Conservation (phyloP, 2,329 filamentous ascomycete species). For the Ceratocystis cubensis region DNA sequence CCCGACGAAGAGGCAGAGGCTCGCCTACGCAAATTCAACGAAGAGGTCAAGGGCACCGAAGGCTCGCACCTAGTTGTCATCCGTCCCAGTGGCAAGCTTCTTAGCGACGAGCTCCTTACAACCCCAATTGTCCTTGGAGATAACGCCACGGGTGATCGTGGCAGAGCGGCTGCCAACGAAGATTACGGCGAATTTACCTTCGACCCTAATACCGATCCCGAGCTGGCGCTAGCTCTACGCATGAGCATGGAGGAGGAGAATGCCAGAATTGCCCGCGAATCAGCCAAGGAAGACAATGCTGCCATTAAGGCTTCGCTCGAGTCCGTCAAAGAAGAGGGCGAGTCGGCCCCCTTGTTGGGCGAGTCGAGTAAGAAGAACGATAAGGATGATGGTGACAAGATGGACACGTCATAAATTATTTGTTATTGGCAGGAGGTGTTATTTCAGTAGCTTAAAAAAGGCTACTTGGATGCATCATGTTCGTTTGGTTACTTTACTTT, state of each 20-base stretch:
- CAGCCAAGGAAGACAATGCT: slow-evolving; percentile 47
- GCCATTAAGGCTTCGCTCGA: slow-evolving; percentile 63
- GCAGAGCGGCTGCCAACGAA: slow-evolving; percentile 45
- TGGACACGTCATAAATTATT: slow-evolving; percentile 64
- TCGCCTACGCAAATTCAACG: slow-evolving; percentile 88
- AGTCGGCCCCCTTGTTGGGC: slow-evolving; percentile 36
- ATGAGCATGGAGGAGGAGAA: slow-evolving; percentile 99
- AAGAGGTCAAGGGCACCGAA: slow-evolving; percentile 80
- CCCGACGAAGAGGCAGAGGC: slow-evolving; percentile 79
- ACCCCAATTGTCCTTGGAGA: slow-evolving; percentile 85
- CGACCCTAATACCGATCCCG: slow-evolving; percentile 82
- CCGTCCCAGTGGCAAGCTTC: slow-evolving; percentile 76
- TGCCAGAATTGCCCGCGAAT: slow-evolving; percentile 63
- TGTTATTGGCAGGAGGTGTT: slow-evolving; percentile 20
- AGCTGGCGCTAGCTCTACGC: slow-evolving; percentile 81
- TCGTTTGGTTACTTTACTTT: slow-evolving; percentile 9
- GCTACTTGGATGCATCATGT: slow-evolving; percentile 7
- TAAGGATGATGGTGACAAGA: slow-evolving; percentile 56
- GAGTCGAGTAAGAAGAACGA: slow-evolving; percentile 32
- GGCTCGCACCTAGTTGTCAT: slow-evolving; percentile 86
- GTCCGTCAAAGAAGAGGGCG: slow-evolving; percentile 68
- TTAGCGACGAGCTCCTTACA: slow-evolving; percentile 81
- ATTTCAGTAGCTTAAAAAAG: not conserved
- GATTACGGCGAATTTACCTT: slow-evolving; percentile 53
- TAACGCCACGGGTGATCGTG: slow-evolving; percentile 39